A percentile compares a stretch with the other conserved stretches of the same genome.
phyloP scores from a whole-genome alignment of 2,329 filamentous ascomycete genomes.

The Penicillium sp. region DNA sequence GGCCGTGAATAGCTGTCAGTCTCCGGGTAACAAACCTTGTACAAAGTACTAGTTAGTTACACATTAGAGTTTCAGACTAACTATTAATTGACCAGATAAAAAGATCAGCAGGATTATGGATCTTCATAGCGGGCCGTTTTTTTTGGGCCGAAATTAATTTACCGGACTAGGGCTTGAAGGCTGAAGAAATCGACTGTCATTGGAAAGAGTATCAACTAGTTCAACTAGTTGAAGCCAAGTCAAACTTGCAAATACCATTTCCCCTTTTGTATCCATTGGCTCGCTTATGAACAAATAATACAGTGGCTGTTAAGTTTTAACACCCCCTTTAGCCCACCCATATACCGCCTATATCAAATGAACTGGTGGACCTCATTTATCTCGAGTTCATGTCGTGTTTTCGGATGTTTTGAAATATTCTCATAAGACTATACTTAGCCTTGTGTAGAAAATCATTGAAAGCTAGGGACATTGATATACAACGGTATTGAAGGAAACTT shows the following conservation, averaged over 20 bases:
- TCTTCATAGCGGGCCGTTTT: conserved; percentile 1
- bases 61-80: background rate
- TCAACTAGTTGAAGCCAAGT: background rate
- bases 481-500: too few relatives aligned
- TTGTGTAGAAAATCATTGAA: too few relatives aligned
- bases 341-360: too few relatives aligned
- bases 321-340: too few relatives aligned
- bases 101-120: background rate
- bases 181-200: background rate
- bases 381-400: too few relatives aligned
- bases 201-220: background rate
- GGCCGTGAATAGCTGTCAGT: background rate
- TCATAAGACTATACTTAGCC: too few relatives aligned
- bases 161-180: background rate
- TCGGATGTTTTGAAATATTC: too few relatives aligned
- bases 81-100: background rate
- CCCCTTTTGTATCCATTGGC: background rate
- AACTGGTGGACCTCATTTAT: too few relatives aligned
- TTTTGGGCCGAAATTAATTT: background rate
- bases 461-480: too few relatives aligned
- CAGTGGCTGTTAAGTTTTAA: too few relatives aligned
- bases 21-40: background rate
- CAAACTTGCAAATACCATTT: background rate
- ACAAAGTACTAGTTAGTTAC: background rate
- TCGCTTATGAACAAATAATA: background rate